A percentile compares a stretch with the other conserved stretches of the same genome.
These are phyloP conservation scores for Fusarium anguioides DNA, from an alignment of 2,329 filamentous ascomycete species.

Conservation along the genomic window DNA sequence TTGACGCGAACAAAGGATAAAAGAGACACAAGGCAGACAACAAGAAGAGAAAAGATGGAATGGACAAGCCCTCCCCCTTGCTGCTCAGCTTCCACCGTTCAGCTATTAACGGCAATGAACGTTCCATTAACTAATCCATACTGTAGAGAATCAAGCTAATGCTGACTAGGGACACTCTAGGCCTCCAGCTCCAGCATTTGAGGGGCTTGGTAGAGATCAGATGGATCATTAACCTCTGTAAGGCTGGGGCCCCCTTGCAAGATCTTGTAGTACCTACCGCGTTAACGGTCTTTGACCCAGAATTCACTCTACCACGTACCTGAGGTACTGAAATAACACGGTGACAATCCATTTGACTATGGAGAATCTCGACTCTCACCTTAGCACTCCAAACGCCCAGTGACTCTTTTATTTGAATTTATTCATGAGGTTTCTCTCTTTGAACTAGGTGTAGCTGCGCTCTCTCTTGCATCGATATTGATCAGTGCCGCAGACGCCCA, in stretches of 20 bases:
- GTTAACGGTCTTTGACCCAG: not conserved
- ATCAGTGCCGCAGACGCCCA: not conserved
- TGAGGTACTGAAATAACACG: not conserved
- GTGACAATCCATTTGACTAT: not conserved
- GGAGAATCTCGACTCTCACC: not conserved
- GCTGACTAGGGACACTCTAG: slow-evolving; percentile 1
- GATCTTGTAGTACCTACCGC: slow-evolving; percentile 6
- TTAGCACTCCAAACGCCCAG: slow-evolving; percentile 7
- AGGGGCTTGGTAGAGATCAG: not conserved
- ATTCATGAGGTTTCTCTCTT: too few relatives aligned
- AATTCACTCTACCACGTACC: not conserved
- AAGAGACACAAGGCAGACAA: not conserved
- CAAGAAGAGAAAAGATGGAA: slow-evolving; percentile 10
- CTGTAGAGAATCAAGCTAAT: slow-evolving; percentile 4
- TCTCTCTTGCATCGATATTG: not conserved
- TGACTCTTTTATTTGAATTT: not conserved
- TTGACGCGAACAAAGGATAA: slow-evolving; percentile 11
- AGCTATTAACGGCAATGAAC: slow-evolving; percentile 19
- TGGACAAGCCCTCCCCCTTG: slow-evolving; percentile 19
- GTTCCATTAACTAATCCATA: slow-evolving; percentile 5
- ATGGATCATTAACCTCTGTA: slow-evolving; percentile 23
- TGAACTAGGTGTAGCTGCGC: not conserved
- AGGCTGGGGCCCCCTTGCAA: slow-evolving; percentile 17
- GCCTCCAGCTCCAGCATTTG: slow-evolving; percentile 18
- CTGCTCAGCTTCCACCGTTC: slow-evolving; percentile 31